Evolutionary conservation across 768 basidiomycete genomes (phyloP), one percentile per base, ranked within the genome.

Genomic region (Mycena rebaudengoi): DNA sequence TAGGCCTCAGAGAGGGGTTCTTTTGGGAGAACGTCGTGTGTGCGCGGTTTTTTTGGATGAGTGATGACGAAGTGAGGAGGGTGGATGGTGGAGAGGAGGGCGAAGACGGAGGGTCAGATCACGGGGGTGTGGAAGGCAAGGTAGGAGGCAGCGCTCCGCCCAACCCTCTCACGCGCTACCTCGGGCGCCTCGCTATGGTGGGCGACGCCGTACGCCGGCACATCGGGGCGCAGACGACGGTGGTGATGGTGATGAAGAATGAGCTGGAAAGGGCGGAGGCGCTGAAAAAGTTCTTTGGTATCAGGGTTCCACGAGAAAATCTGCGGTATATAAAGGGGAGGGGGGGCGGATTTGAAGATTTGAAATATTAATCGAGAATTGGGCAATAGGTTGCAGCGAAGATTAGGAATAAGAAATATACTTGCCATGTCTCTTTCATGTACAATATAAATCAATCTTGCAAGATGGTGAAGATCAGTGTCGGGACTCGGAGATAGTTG

Each of bases 1-100:
- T 59, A 5, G 61, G 60, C 14, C 40, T 54, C 8, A 45, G 44
- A 0, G 25, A n/a, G 30, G 64, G 64, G 14, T 26, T 66, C 1
- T 67, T 69, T 49, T 60, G 52, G 52, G 65, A 69, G 21, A 64
- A 63, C 40, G 57, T 69, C 39, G 49, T 69, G 18, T 61, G 60
- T 44, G 43, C 29, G 8, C 59, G 58, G 45, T 58, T 33, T 51
- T 69, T 67, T 44, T 69, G 51, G 53, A 54, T 69, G 46, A 64
- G 26, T 32, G 59, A 64, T 39, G 59, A 60, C 10, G 68, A 66
- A 50, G 55, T 64, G 30, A 54, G 62, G 25, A 33, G 18, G 32
- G 48, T 63, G 5, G 55, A 60, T 33, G n/a, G n/a, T n/a, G n/a
- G n/a, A n/a, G n/a, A n/a, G n/a, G n/a, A n/a, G n/a, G 21, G n/a